Evolutionary conservation across 306 rosid species (phyloP).

Genomic region (Astragalus glycyphyllos): DNA sequence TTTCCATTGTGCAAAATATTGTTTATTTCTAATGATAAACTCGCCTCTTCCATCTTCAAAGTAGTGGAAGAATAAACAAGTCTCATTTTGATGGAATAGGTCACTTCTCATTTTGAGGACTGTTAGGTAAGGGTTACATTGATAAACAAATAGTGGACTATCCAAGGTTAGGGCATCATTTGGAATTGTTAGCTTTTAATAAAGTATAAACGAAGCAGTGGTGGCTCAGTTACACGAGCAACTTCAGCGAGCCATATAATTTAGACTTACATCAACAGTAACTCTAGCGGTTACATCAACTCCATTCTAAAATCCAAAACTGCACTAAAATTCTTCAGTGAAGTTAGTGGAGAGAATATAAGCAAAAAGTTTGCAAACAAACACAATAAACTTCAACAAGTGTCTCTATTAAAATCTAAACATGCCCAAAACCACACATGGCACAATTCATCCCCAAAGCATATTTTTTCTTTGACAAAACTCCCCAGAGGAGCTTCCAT

Average conservation of each 20-base stretch:
- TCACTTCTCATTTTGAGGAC: no score
- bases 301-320: neutral
- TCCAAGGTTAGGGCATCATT: no score
- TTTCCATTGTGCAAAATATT: slow-evolving; percentile 59
- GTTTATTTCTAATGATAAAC: slow-evolving; percentile 49
- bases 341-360: neutral
- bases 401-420: neutral
- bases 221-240: slow-evolving; percentile 10
- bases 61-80: no score
- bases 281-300: neutral
- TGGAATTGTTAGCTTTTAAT: no score
- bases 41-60: no score
- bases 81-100: no score
- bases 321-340: neutral
- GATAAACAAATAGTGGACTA: no score
- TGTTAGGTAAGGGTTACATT: no score
- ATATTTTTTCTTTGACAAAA: no score
- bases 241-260: neutral
- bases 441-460: no score
- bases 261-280: neutral
- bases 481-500: no score
- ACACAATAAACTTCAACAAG: neutral
- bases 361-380: neutral
- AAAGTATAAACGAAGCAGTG: no score
- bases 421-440: neutral